Evolutionary conservation across 2,329 filamentous ascomycete genomes (phyloP).

Genomic region (Aspergillus thermomutatus): DNA sequence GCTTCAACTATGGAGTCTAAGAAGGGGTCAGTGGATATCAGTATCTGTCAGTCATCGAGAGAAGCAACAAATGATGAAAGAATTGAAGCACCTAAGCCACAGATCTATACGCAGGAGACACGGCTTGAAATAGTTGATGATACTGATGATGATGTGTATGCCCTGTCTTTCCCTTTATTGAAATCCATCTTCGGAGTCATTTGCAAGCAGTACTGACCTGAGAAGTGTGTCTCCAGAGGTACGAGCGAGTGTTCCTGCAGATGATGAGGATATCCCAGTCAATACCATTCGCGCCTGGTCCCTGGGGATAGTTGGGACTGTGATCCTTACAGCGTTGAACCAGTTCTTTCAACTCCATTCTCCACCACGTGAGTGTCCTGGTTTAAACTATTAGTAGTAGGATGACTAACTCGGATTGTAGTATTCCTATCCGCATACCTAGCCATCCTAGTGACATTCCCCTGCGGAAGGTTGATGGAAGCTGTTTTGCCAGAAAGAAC

Average conservation of each 20-base stretch:
- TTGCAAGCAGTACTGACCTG: background rate
- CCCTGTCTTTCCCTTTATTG: background rate
- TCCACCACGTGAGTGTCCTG: slow-evolving; percentile 5
- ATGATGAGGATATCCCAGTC: slow-evolving; percentile 14
- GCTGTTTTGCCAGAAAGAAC: slow-evolving; percentile 6
- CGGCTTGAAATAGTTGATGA: background rate
- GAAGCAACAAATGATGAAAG: background rate
- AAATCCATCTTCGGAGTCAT: too few relatives aligned
- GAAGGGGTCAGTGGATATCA: background rate
- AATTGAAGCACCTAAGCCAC: background rate
- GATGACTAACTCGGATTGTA: background rate
- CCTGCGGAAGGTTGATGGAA: slow-evolving; percentile 9
- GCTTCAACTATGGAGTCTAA: background rate
- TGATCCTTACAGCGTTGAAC: slow-evolving; percentile 14
- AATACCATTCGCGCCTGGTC: slow-evolving; percentile 38
- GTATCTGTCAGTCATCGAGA: background rate
- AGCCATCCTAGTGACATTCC: slow-evolving; percentile 11
- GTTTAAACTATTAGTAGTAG: background rate
- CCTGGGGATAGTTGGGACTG: slow-evolving; percentile 33
- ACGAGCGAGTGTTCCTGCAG: slow-evolving; percentile 14
- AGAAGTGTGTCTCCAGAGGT: slow-evolving; percentile 9
- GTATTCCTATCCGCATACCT: slow-evolving; percentile 11
- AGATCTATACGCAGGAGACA: background rate
- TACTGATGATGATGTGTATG: background rate
- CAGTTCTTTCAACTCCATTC: slow-evolving; percentile 14